These are phyloP conservation scores for Clonostachys rosea DNA, from an alignment of 2,329 filamentous ascomycete genomes.

Conservation along the genomic window DNA sequence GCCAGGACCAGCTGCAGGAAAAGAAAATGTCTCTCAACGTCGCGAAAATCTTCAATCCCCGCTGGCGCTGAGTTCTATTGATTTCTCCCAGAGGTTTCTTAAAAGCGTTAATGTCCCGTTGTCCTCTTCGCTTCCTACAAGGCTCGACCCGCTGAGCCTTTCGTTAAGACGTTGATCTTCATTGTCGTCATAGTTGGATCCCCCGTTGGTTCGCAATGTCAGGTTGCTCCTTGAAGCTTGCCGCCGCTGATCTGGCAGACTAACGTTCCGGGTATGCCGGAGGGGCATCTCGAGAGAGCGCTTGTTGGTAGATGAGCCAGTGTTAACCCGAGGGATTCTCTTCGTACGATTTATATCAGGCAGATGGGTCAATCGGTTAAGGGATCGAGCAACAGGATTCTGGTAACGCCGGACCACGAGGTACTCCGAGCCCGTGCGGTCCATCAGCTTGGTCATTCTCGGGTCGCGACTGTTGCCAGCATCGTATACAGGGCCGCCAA, in stretches of 20 bases:
- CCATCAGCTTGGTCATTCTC: slow-evolving; percentile 59
- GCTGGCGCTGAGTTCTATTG: slow-evolving; percentile 51
- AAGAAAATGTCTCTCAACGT: no score
- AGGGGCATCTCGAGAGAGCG: slow-evolving; percentile 17
- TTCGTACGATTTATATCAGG: slow-evolving; percentile 45
- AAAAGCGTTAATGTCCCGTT: slow-evolving; percentile 46
- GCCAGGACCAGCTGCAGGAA: no score
- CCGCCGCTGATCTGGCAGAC: slow-evolving; percentile 5
- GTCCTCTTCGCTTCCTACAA: slow-evolving; percentile 43
- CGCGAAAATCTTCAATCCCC: background rate
- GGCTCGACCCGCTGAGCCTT: slow-evolving; percentile 42
- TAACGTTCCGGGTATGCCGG: slow-evolving; percentile 31
- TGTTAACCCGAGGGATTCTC: slow-evolving; percentile 38
- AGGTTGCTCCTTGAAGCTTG: slow-evolving; percentile 12
- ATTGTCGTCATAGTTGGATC: slow-evolving; percentile 40
- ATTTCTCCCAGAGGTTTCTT: slow-evolving; percentile 59
- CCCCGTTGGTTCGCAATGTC: slow-evolving; percentile 23
- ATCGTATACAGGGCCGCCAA: slow-evolving; percentile 51
- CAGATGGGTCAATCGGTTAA: slow-evolving; percentile 39
- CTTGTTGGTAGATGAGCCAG: slow-evolving; percentile 29
- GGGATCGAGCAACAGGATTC: slow-evolving; percentile 62
- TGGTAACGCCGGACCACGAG: slow-evolving; percentile 69
- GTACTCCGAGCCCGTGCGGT: slow-evolving; percentile 69
- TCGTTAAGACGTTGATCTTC: slow-evolving; percentile 34
- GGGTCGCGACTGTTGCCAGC: slow-evolving; percentile 43